phyloP scores from a whole-genome alignment of 2,329 filamentous ascomycete species.

The Xylariaceae sp. region DNA sequence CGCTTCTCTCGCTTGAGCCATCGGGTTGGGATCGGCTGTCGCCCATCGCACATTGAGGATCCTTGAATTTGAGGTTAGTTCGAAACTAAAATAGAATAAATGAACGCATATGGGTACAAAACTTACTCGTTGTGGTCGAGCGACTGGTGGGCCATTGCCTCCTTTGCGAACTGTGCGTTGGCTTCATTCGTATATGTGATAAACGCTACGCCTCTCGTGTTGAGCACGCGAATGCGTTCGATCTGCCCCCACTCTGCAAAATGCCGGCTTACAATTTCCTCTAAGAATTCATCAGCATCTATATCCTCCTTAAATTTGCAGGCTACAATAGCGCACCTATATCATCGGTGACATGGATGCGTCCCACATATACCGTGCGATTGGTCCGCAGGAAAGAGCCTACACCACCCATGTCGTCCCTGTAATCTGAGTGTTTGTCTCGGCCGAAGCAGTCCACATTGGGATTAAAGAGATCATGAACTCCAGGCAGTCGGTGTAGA shows the following conservation, averaged over 20 bases:
- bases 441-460: conserved; percentile 96
- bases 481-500: conserved; percentile 83
- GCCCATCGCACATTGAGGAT: conserved; percentile 97
- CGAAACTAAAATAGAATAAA: too few species aligned
- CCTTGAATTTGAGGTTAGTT: conserved; percentile 24
- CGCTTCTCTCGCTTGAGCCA: conserved; percentile 91
- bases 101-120: too few species aligned
- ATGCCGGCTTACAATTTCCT: conserved; percentile 92
- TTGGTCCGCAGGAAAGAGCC: conserved; percentile 95
- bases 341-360: conserved; percentile 94
- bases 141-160: conserved; percentile 94
- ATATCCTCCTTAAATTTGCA: not conserved
- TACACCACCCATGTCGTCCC: conserved; percentile 97
- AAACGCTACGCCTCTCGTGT: conserved; percentile 88
- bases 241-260: conserved; percentile 97
- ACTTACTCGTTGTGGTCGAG: conserved; percentile 81
- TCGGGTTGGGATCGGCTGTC: conserved; percentile 93
- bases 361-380: conserved; percentile 88
- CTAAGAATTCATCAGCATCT: conserved; percentile 44
- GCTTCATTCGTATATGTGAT: conserved; percentile 93
- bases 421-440: conserved; percentile 91
- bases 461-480: conserved; percentile 89
- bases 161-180: conserved; percentile 89
- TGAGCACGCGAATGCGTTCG: conserved; percentile 86
- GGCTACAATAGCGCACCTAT: conserved; percentile 55